These are phyloP conservation scores for Phytopythium helicoides DNA, from an alignment of 352 stramenopile species.

Conservation along the genomic window DNA sequence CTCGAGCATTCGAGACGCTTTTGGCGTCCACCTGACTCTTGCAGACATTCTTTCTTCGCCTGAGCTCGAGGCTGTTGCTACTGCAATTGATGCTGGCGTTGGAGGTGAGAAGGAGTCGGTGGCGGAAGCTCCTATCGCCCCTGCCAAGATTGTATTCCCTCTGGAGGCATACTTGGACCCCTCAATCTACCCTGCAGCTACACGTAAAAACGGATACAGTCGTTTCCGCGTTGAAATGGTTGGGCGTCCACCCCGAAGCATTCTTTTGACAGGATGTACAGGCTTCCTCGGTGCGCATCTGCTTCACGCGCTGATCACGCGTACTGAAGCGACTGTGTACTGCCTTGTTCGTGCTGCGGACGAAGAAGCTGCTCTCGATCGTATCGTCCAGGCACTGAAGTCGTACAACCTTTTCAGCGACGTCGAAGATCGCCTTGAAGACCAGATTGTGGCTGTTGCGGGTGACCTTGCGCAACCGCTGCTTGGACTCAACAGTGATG, in stretches of 20 bases:
- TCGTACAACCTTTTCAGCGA: constrained; percentile 52
- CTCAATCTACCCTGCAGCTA: constrained; percentile 71
- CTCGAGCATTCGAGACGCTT: constrained; percentile 63
- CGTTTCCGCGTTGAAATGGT: constrained; percentile 81
- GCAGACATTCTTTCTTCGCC: constrained; percentile 70
- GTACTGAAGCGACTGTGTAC: constrained; percentile 71
- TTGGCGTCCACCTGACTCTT: constrained; percentile 66
- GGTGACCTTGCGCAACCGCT: constrained; percentile 83
- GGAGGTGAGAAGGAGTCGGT: constrained; percentile 4
- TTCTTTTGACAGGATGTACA: constrained; percentile 91
- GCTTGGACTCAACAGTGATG: constrained; percentile 73
- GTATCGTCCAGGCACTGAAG: constrained; percentile 58
- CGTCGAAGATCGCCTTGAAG: constrained; percentile 56
- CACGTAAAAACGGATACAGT: constrained; percentile 72
- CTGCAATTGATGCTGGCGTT: constrained; percentile 43
- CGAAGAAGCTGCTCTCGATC: constrained; percentile 42
- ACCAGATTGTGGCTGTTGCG: constrained; percentile 55
- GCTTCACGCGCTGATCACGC: constrained; percentile 74
- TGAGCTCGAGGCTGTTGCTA: constrained; percentile 52
- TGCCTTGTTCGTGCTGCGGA: constrained; percentile 75
- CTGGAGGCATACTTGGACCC: constrained; percentile 65
- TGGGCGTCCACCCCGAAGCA: constrained; percentile 56
- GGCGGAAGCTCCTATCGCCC: constrained; percentile 3
- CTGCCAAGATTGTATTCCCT: constrained; percentile 40
- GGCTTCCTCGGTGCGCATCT: constrained; percentile 89